Evolutionary conservation across 129 eudicot species (phyloP), one percentile per base, ranked within the genome.

Genomic region (Smallanthus sonchifolius): DNA sequence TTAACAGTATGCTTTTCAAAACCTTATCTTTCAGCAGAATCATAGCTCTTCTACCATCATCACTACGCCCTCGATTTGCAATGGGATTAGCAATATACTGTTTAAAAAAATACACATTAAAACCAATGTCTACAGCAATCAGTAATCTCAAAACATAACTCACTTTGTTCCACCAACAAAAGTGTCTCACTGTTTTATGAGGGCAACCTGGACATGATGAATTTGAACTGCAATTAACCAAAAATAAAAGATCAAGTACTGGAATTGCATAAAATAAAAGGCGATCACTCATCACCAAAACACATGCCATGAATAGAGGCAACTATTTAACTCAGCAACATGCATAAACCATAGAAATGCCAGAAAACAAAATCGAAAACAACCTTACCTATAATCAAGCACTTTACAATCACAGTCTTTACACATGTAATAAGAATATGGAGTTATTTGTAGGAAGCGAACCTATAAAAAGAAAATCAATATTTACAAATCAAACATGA

Each of bases 151-250:
- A 72, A 79, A 10, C 34, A 16, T 45, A 56, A 74, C 92, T 82
- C 67, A 93, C 96, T 79, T 49, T 95, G 75, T 91, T 95, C 99
- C 99, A 95, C 99, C 97, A 95, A 82, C 99, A 95, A 40, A 95
- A 95, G 83, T 95, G 99, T 62, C 96, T 83, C 48, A 85, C 88
- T 80, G 86, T 76, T 78, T 81, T 88, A 80, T 95, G 99, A 55
- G 80, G 81, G 75, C 99, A 95, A 51, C 74, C 40, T 65, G 85
- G 78, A 67, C 98, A 93, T 15, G 73, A 81, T 62, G 79, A 19
- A 56, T 88, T 57, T 73, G 90, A 72, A 74, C 96, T 90, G 87
- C 60, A 73, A 76, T 64, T 24, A 67, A 43, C 16, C n/a, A 40
- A 51, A 73, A 34, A 62, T 42, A 2, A 4, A 2, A 24, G 37